phyloP scores from a whole-genome alignment of 2,329 filamentous ascomycete species.

The Metarhizium robertsii region DNA sequence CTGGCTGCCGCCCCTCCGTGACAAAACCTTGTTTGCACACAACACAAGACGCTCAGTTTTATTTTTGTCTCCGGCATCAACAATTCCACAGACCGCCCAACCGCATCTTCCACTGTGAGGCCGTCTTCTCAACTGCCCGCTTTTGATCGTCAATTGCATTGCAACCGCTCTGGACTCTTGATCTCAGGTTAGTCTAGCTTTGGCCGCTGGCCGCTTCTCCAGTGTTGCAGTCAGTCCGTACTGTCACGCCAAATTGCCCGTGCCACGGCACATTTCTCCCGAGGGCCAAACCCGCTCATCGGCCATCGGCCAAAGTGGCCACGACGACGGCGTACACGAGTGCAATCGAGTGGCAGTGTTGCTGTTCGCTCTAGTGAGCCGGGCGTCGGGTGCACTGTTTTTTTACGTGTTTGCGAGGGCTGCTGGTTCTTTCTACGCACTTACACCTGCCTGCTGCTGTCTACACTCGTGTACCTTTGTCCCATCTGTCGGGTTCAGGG shows the following conservation, averaged over 20 bases:
- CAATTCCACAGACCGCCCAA: not conserved
- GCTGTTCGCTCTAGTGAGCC: slow-evolving; percentile 2
- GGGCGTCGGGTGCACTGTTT: not conserved
- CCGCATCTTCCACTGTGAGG: not conserved
- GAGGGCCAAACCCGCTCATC: slow-evolving; percentile 6
- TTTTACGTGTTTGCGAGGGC: not conserved
- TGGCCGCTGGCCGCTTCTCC: slow-evolving; percentile 7
- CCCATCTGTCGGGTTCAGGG: not conserved
- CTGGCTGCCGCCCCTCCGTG: slow-evolving; percentile 1
- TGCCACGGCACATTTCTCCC: slow-evolving; percentile 4
- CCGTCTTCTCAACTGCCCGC: not conserved
- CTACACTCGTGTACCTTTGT: not conserved
- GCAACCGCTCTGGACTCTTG: slow-evolving; percentile 1
- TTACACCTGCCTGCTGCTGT: not conserved
- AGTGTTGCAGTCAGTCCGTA: not conserved
- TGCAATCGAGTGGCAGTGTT: not conserved
- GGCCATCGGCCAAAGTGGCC: slow-evolving; percentile 8
- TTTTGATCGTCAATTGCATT: slow-evolving; percentile 1
- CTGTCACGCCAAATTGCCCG: slow-evolving; percentile 1
- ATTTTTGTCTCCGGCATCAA: not conserved
- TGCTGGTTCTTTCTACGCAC: not conserved
- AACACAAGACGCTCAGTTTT: not conserved
- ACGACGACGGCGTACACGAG: not conserved
- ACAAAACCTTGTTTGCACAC: not conserved
- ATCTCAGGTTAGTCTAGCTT: slow-evolving; percentile 6